phyloP scores from a whole-genome alignment of 148 eudicot species.

The Tetragonia tetragonoides region DNA sequence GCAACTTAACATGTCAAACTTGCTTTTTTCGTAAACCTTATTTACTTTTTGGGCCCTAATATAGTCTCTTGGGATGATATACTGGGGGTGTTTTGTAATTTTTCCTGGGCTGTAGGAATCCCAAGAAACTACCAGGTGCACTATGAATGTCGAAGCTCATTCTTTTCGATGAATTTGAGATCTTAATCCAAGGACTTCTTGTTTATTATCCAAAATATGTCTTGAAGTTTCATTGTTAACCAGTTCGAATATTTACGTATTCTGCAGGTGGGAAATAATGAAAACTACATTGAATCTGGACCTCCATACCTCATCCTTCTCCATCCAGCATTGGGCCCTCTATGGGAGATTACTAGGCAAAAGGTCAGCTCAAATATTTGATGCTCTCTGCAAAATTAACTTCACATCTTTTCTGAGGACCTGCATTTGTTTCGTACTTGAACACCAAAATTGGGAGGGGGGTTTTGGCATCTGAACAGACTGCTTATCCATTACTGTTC shows the following conservation, averaged over 20 bases:
- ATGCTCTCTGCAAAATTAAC: constrained; percentile 7
- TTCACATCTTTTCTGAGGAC: neutral
- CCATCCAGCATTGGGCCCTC: constrained; percentile 97
- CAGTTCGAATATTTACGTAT: constrained; percentile 5
- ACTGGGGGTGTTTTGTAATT: neutral
- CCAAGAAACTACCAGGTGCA: constrained; percentile 8
- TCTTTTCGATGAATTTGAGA: neutral
- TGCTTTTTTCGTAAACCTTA: neutral
- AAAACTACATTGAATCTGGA: constrained; percentile 66
- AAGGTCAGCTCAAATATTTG: constrained; percentile 46
- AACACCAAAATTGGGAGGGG: too few relatives aligned
- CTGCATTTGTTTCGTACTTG: neutral
- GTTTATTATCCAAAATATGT: neutral
- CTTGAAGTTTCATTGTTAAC: constrained; percentile 16
- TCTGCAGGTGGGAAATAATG: constrained; percentile 71
- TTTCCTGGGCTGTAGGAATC: neutral
- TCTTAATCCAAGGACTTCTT: neutral
- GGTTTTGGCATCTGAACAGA: too few relatives aligned
- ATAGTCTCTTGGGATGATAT: neutral
- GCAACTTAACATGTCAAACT: neutral
- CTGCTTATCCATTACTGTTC: too few relatives aligned
- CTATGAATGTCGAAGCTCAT: neutral
- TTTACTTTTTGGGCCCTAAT: neutral
- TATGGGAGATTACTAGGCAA: constrained; percentile 92
- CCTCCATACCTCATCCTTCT: constrained; percentile 87